Base-by-base conservation (phyloP, 805 yeast species). In the Myxozyma vanderwaltii region DNA sequence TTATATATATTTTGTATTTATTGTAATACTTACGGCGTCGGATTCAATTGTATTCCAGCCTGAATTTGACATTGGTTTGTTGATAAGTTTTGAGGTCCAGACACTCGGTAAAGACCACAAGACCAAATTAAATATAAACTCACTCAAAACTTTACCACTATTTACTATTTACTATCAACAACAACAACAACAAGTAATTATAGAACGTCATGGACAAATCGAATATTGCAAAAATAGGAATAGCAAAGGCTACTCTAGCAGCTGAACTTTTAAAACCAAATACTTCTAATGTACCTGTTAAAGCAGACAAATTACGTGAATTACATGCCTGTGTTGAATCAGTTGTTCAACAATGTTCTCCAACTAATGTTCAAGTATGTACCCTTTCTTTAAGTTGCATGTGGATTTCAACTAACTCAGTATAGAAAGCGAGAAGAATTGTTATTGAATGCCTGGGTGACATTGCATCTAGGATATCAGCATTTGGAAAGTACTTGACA, bases 41-140 rank as follows among this genome's bases (percentile, higher is more conserved):
- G 86, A 82, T 63, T 83, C 87, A 39, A 84, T 82, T 0, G 86
- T 82, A 66, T 82, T 83, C 88, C 88, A 84, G 24, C 74, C 74
- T n/a, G 74, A 69, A 44, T 61, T 51, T 7, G 51, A 39, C 56
- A 55, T 55, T 46, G 40, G 5, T 40, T 17, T 36, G 23, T 19
- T 8, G 24, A n/a, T 27, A 8, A 13, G n/a, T n/a, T n/a, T n/a
- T n/a, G n/a, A n/a, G n/a, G n/a, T n/a, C n/a, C n/a, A n/a, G n/a
- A n/a, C n/a, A n/a, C n/a, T n/a, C n/a, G n/a, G n/a, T n/a, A n/a
- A n/a, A n/a, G n/a, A n/a, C n/a, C n/a, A n/a, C n/a, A n/a, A n/a
- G n/a, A n/a, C n/a, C n/a, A n/a, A n/a, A n/a, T n/a, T n/a, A n/a
- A n/a, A n/a, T n/a, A n/a, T n/a, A n/a, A n/a, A n/a, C n/a, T n/a